A percentile compares a stretch with the other conserved stretches of the same genome.
phyloP scores from a whole-genome alignment of 805 yeast genomes.

The Suhomyces sp. region DNA sequence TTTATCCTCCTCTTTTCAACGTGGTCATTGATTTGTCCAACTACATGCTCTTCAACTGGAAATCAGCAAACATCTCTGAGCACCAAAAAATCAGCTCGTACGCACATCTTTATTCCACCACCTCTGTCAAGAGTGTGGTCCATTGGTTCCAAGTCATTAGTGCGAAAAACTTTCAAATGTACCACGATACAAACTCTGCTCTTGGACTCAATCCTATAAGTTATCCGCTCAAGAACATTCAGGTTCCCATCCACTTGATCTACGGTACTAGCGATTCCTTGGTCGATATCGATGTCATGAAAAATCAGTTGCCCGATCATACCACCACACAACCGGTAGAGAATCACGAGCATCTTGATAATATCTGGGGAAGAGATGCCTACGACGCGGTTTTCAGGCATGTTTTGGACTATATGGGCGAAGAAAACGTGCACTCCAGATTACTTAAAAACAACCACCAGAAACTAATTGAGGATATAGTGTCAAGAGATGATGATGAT shows the following conservation, averaged over 20 bases:
- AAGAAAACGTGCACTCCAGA: conserved; percentile 5
- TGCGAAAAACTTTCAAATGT: conserved; percentile 80
- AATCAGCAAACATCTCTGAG: conserved; percentile 61
- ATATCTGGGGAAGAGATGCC: conserved; percentile 81
- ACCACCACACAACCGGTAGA: conserved; percentile 56
- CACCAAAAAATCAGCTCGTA: conserved; percentile 78
- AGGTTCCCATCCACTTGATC: conserved; percentile 68
- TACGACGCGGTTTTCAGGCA: conserved; percentile 30
- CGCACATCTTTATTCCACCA: conserved; percentile 85
- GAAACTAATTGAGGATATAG: conserved; percentile 5
- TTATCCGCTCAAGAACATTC: conserved; percentile 39
- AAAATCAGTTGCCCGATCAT: conserved; percentile 57
- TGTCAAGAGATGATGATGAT: background rate
- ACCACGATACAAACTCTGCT: conserved; percentile 51
- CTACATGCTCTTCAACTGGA: conserved; percentile 75
- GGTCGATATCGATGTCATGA: conserved; percentile 81
- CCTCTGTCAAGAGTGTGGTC: conserved; percentile 51
- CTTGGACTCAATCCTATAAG: conserved; percentile 32
- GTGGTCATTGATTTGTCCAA: conserved; percentile 70
- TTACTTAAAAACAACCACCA: conserved; percentile 1
- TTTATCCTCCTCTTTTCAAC: conserved; percentile 74
- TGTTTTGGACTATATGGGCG: conserved; percentile 20
- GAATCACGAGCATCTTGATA: conserved; percentile 85
- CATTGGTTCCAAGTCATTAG: conserved; percentile 56
- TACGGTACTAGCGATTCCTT: conserved; percentile 81